phyloP scores from a whole-genome alignment of 345 rosid genomes.

The Melaleuca quinquenervia region DNA sequence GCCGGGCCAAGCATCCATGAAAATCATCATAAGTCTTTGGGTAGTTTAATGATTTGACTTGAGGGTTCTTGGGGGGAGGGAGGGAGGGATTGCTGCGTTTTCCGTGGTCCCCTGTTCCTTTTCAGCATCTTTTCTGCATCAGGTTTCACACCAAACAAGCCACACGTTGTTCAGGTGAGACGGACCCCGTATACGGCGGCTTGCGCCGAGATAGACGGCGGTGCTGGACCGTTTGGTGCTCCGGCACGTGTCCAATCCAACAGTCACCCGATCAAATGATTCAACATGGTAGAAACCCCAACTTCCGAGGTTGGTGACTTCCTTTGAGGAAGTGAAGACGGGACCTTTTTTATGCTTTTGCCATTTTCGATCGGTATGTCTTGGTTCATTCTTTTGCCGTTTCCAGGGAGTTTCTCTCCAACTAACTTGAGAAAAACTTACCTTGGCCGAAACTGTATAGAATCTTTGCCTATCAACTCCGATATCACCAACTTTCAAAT shows the following conservation, averaged over 20 bases:
- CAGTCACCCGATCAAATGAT: neutral
- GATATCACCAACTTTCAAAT: neutral
- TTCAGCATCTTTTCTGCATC: neutral
- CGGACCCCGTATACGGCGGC: neutral
- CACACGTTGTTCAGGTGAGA: neutral
- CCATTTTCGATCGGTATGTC: neutral
- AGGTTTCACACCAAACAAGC: neutral
- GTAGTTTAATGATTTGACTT: neutral
- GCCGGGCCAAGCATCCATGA: neutral
- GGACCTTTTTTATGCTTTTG: neutral
- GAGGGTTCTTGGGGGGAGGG: neutral
- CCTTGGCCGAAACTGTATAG: neutral
- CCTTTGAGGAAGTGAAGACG: neutral
- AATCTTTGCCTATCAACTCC: neutral
- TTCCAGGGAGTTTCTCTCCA: neutral
- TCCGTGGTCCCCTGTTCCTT: neutral
- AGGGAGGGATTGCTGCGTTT: neutral
- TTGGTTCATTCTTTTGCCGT: neutral
- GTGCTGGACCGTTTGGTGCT: neutral
- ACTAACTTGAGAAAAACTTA: neutral
- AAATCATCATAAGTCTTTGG: neutral
- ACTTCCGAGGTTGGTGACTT: neutral
- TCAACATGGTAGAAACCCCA: neutral
- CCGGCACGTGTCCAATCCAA: neutral
- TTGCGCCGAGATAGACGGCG: neutral